Percentiles rank a stretch among this genome's conserved stretches.
These are phyloP conservation scores for Auricularia sp. DNA, from an alignment of 768 basidiomycete species.

Conservation along the genomic window DNA sequence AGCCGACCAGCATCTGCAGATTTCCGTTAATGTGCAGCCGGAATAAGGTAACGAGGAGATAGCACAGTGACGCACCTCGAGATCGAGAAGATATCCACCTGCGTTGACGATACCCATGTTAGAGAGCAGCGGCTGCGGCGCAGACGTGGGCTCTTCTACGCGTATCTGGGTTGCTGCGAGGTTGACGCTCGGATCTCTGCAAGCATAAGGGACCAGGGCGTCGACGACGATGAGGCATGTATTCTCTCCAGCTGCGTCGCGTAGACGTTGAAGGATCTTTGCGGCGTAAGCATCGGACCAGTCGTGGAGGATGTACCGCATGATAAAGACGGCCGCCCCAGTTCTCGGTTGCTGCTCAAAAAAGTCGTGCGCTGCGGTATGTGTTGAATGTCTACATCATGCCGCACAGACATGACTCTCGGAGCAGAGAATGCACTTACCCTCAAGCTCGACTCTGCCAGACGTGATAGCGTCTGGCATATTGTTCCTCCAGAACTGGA, in stretches of 20 bases:
- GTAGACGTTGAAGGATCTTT: slow-evolving; percentile 8
- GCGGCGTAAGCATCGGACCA: slow-evolving; percentile 8
- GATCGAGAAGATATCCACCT: slow-evolving; percentile 11
- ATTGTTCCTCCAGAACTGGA: slow-evolving; percentile 3
- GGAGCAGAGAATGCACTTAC: background rate
- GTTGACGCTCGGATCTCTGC: background rate
- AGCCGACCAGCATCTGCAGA: slow-evolving; percentile 4
- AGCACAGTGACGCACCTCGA: background rate
- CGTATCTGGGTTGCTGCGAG: background rate
- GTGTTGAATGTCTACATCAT: slow-evolving; percentile 11
- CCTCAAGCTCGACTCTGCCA: slow-evolving; percentile 7
- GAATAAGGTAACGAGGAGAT: too few relatives aligned
- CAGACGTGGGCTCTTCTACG: background rate
- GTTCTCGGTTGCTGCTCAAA: background rate
- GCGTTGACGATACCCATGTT: slow-evolving; percentile 14
- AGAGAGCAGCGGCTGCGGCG: slow-evolving; percentile 16
- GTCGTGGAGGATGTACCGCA: slow-evolving; percentile 13
- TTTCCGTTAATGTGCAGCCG: background rate
- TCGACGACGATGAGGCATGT: slow-evolving; percentile 13
- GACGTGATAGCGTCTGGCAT: slow-evolving; percentile 5
- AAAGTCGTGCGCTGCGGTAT: background rate
- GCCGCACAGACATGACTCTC: slow-evolving; percentile 1
- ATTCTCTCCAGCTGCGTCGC: background rate
- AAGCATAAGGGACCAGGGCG: slow-evolving; percentile 3
- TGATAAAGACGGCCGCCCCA: slow-evolving; percentile 9